A percentile compares a stretch with the other conserved stretches of the same genome.
These are phyloP conservation scores for Salvia sclarea DNA, from an alignment of 305 asterid genomes.

Conservation along the genomic window DNA sequence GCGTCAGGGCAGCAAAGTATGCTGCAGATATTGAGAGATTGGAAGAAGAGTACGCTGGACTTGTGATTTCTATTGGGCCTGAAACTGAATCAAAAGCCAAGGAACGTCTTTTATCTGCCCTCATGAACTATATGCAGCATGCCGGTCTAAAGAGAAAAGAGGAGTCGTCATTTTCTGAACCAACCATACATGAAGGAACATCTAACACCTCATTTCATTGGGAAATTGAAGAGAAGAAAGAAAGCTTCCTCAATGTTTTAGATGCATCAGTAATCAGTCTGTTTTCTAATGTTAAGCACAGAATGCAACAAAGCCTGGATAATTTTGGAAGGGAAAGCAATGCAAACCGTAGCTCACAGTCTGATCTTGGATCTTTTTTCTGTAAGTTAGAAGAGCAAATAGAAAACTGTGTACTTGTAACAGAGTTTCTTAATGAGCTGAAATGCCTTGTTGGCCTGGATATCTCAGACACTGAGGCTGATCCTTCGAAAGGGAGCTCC, in stretches of 20 bases:
- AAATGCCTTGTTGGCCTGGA: constrained; percentile 53
- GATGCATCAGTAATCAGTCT: constrained; percentile 64
- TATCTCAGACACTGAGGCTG: constrained; percentile 43
- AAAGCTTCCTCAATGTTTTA: constrained; percentile 47
- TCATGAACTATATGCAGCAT: constrained; percentile 59
- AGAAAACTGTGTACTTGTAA: constrained; percentile 79
- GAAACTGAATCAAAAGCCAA: constrained; percentile 77
- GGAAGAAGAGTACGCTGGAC: constrained; percentile 71
- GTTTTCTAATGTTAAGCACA: constrained; percentile 61
- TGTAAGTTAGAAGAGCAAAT: constrained; percentile 77
- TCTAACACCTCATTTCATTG: constrained; percentile 35
- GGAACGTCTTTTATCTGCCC: constrained; percentile 72
- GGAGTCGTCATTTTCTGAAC: constrained; percentile 46
- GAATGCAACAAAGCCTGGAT: constrained; percentile 52
- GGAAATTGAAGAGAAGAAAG: constrained; percentile 60
- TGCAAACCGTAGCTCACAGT: constrained; percentile 42
- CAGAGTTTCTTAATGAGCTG: constrained; percentile 68
- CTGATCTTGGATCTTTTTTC: constrained; percentile 62
- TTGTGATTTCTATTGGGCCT: constrained; percentile 69
- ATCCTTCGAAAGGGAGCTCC: constrained; percentile 58
- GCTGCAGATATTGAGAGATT: constrained; percentile 83
- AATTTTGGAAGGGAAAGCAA: constrained; percentile 45
- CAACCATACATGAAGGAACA: constrained; percentile 42
- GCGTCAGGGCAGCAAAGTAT: constrained; percentile 66
- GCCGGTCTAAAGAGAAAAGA: constrained; percentile 52